Evolutionary conservation across 495 filamentous ascomycete genomes (phyloP), one percentile per base, ranked within the genome.

Genomic region (Jackrogersella minutella): DNA sequence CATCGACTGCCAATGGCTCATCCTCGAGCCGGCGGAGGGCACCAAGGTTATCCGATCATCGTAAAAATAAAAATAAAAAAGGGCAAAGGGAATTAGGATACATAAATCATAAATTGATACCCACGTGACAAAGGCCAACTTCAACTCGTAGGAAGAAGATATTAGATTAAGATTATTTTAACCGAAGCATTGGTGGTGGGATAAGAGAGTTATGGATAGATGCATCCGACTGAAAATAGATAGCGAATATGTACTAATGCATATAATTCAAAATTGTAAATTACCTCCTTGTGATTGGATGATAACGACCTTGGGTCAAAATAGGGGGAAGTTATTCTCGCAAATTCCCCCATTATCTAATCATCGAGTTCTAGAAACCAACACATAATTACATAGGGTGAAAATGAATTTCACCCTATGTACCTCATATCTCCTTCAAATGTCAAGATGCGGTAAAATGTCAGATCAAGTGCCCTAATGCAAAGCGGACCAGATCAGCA

Each of bases 11-110:
- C 80, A 86, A 46, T 97, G 93, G 93, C 89, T 89, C 74, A 69
- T 99, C 58, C 83, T 99, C 21, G 90, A 95, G 77, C 93, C 92
- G 2, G 93, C 94, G 0, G 85, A 96, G 63, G 94, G 94, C 36
- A 89, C 92, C 1, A 90, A 84, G 21, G 87, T 96, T 13, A 69
- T 72, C 41, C 49, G 61, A 43, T 14, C 14, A 14, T 46, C 13
- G 34, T 13, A 3, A n/a, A 26, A n/a, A n/a, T n/a, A n/a, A n/a
- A n/a, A n/a, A n/a, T n/a, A n/a, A n/a, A n/a, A n/a, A 13, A n/a
- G 40, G 26, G 2, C 10, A 13, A 40, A 22, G 10, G 19, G 21
- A 22, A 21, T 6, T 30, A 30, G 3, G 26, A 44, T 14, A 46
- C 44, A n/a, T 53, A 31, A 44, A 37, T 36, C 39, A 33, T 55